Conservation (phyloP, 129 eudicot species). For the Flaveria sonorensis region DNA sequence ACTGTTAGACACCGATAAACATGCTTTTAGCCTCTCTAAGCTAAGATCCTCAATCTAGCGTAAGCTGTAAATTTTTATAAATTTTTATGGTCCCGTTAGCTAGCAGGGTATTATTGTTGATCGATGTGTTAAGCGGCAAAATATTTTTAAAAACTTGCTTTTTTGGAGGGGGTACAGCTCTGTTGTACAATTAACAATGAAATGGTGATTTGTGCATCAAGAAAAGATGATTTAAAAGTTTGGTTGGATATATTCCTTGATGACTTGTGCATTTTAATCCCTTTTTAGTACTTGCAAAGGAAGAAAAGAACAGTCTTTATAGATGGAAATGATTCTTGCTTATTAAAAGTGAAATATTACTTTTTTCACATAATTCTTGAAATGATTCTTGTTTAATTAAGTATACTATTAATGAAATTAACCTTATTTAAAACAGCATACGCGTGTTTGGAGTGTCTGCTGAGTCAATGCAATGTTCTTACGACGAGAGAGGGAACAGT, state of each 20-base stretch:
- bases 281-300: constrained; percentile 32
- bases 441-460: constrained; percentile 91
- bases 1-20: no score
- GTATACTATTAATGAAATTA: neutral
- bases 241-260: constrained; percentile 13
- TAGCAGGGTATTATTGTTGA: no score
- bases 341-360: neutral
- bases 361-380: neutral
- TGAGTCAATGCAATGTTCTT: constrained; percentile 87
- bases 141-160: neutral
- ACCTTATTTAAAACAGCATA: constrained; percentile 43
- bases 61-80: no score
- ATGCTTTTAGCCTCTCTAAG: no score
- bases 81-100: no score
- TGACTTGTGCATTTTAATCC: constrained; percentile 18
- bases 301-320: constrained; percentile 36
- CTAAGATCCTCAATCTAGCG: neutral
- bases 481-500: constrained; percentile 80
- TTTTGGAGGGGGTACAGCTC: neutral
- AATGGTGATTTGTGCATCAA: constrained; percentile 2
- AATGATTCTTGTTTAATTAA: neutral
- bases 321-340: constrained; percentile 32
- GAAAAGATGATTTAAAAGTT: constrained; percentile 7
- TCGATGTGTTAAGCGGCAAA: no score
- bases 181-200: neutral